Evolutionary conservation across 1,139 yeast genomes (phyloP).

Genomic region (Debaryomyces robertsiae): DNA sequence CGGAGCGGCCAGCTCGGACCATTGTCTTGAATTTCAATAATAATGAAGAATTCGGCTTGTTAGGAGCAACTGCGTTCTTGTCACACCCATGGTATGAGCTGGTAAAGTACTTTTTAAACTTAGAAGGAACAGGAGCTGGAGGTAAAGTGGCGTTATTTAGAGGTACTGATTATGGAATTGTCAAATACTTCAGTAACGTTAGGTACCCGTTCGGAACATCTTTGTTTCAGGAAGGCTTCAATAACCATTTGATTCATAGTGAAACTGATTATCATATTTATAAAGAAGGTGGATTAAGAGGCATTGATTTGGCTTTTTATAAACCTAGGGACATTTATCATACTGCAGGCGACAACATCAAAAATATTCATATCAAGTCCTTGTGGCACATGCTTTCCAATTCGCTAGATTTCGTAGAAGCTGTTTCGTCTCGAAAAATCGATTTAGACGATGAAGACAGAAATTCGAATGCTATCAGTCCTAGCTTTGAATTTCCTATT

Average conservation of each 20-base stretch:
- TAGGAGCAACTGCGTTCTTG: conserved; percentile 79
- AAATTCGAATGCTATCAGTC: conserved; percentile 10
- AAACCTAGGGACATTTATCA: conserved; percentile 82
- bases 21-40: conserved; percentile 84
- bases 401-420: conserved; percentile 57
- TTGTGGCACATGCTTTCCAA: conserved; percentile 83
- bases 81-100: conserved; percentile 72
- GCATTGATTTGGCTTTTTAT: conserved; percentile 67
- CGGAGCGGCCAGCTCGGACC: conserved; percentile 65
- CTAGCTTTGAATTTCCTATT: conserved; percentile 47
- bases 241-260: conserved; percentile 67
- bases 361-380: conserved; percentile 62
- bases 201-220: conserved; percentile 79
- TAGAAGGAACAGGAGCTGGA: conserved; percentile 97
- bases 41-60: conserved; percentile 85
- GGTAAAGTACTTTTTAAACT: conserved; percentile 69
- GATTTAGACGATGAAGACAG: conserved; percentile 39
- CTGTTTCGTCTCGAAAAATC: conserved; percentile 41
- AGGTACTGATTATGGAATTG: conserved; percentile 74
- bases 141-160: conserved; percentile 84
- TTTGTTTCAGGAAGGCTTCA: conserved; percentile 79
- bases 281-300: conserved; percentile 66
- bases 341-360: conserved; percentile 71
- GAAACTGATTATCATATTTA: conserved; percentile 88
- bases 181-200: conserved; percentile 46